Percentiles rank a stretch among this genome's conserved stretches.
Evolutionary conservation across 345 rosid species (phyloP).

Genomic region (Iberis pinnata): DNA sequence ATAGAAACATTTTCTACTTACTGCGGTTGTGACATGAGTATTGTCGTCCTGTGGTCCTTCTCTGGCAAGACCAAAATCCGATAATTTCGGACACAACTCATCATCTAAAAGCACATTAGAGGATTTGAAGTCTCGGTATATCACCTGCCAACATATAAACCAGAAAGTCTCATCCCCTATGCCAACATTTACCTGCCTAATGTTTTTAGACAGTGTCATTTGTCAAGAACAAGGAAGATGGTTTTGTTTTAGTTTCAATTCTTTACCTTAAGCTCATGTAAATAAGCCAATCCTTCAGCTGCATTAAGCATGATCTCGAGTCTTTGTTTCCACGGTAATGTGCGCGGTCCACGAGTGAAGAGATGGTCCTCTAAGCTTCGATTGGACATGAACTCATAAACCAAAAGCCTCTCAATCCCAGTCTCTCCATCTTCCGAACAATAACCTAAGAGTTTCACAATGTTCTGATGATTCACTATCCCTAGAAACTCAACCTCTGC

Average conservation of each 20-base stretch:
- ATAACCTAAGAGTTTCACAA: conserved; percentile 81
- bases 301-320: conserved; percentile 65
- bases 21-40: conserved; percentile 87
- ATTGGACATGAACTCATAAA: conserved; percentile 73
- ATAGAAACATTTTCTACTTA: conserved; percentile 31
- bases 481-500: conserved; percentile 88
- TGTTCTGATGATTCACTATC: conserved; percentile 67
- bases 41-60: conserved; percentile 71
- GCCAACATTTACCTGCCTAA: neutral
- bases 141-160: conserved; percentile 41
- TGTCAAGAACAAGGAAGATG: conserved; percentile 5
- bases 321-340: conserved; percentile 66
- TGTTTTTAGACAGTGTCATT: neutral
- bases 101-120: conserved; percentile 75
- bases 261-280: conserved; percentile 75
- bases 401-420: conserved; percentile 72
- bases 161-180: neutral
- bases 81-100: conserved; percentile 60
- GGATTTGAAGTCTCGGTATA: conserved; percentile 73
- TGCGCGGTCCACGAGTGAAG: conserved; percentile 41
- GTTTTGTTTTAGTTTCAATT: neutral
- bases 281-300: conserved; percentile 74
- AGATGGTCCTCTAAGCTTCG: conserved; percentile 87
- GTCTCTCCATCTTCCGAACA: conserved; percentile 63
- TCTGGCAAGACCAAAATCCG: conserved; percentile 91